These are phyloP conservation scores for Trametes gibbosa DNA, from an alignment of 768 basidiomycete species.

Conservation along the genomic window DNA sequence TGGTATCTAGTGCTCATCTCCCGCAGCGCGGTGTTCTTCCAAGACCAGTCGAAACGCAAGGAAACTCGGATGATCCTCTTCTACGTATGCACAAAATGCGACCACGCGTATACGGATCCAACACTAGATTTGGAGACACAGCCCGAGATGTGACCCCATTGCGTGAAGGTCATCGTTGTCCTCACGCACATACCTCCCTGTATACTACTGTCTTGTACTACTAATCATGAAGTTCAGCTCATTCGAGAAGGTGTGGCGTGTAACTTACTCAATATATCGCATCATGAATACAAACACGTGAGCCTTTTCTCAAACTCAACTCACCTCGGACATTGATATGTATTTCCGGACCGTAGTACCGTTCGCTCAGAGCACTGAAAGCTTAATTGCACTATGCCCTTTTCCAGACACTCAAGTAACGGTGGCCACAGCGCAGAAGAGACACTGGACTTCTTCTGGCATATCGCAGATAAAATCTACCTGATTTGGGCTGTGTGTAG, in stretches of 20 bases:
- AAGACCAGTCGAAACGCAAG: constrained; percentile 96
- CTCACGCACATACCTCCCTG: not conserved
- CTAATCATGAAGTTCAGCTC: not conserved
- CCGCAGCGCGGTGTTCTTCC: constrained; percentile 87
- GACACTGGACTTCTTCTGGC: no score
- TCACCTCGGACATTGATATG: no score
- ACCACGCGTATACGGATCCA: constrained; percentile 73
- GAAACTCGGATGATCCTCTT: constrained; percentile 95
- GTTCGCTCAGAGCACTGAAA: no score
- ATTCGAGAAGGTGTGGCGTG: not conserved
- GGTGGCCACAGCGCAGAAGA: no score
- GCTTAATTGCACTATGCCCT: no score
- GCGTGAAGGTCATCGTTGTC: not conserved
- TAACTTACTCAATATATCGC: not conserved
- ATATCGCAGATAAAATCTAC: no score
- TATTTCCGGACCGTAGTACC: no score
- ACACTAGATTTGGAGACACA: constrained; percentile 25
- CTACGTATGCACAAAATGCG: constrained; percentile 85
- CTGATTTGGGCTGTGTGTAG: no score
- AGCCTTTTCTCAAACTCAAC: no score
- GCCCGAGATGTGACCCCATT: constrained; percentile 13
- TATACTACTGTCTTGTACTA: not conserved
- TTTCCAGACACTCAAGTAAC: no score
- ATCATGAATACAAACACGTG: not conserved
- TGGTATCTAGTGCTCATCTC: not conserved